Conservation (phyloP, 495 filamentous ascomycete genomes). For the Aspergillus coremiiformis region DNA sequence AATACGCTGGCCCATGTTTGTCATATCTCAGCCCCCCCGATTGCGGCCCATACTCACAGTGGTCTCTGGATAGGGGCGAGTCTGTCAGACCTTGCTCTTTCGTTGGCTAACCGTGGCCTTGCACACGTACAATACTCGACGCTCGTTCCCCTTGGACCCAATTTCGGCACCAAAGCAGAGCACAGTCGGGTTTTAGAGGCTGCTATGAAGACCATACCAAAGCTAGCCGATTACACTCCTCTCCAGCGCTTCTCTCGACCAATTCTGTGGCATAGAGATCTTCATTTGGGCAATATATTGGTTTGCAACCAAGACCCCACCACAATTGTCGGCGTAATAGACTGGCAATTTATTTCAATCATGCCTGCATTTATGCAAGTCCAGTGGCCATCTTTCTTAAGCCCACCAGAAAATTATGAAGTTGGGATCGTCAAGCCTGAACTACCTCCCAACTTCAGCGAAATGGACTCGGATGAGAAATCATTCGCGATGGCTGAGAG, state of each 20-base stretch:
- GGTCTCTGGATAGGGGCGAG: conserved; percentile 6
- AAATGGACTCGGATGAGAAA: conserved; percentile 19
- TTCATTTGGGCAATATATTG: conserved; percentile 31
- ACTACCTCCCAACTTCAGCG: conserved; percentile 19
- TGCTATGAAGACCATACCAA: conserved; percentile 7
- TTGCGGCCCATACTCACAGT: background rate
- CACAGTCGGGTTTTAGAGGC: conserved; percentile 9
- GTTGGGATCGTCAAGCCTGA: conserved; percentile 17
- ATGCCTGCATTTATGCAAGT: conserved; percentile 23
- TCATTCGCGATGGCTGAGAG: conserved; percentile 15
- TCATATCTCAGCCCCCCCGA: background rate
- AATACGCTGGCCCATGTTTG: conserved; percentile 19
- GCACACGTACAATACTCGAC: background rate
- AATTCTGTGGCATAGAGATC: conserved; percentile 24
- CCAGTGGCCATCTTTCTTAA: conserved; percentile 26
- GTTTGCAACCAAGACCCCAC: conserved; percentile 17
- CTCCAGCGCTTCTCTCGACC: conserved; percentile 8
- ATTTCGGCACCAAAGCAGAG: conserved; percentile 7
- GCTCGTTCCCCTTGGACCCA: conserved; percentile 4
- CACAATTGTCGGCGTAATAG: conserved; percentile 18
- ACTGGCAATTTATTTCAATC: conserved; percentile 20
- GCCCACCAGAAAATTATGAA: conserved; percentile 16
- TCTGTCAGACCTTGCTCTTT: conserved; percentile 11
- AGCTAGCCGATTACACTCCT: background rate
- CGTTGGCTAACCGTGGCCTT: conserved; percentile 6